These are phyloP conservation scores for Amaranthus tricolor DNA, from an alignment of 179 eudicot species.

Conservation along the genomic window DNA sequence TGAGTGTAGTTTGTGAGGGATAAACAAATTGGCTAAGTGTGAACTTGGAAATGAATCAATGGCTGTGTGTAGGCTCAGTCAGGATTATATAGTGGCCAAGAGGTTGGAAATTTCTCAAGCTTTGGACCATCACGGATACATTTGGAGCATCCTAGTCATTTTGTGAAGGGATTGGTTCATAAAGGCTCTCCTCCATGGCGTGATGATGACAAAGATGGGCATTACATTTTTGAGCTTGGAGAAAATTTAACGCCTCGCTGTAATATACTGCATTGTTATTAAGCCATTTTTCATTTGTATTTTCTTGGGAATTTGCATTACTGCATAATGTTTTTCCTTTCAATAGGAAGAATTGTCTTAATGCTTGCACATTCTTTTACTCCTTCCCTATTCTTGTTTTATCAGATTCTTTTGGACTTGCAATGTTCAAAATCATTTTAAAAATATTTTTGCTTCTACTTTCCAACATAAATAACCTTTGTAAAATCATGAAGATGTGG, in stretches of 20 bases:
- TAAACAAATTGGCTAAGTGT: slow-evolving; percentile 26
- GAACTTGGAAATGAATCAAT: slow-evolving; percentile 50
- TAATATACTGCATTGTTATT: slow-evolving; percentile 41
- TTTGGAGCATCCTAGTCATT: slow-evolving; percentile 60
- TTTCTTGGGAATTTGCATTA: slow-evolving; percentile 14
- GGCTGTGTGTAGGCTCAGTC: slow-evolving; percentile 80
- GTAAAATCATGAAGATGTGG: background rate
- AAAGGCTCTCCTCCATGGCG: slow-evolving; percentile 85
- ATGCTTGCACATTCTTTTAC: background rate
- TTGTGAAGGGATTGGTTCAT: slow-evolving; percentile 58
- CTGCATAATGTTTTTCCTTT: background rate
- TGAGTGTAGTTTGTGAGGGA: slow-evolving; percentile 23
- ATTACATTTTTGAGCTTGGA: slow-evolving; percentile 81
- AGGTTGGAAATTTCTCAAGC: slow-evolving; percentile 65
- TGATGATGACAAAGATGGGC: slow-evolving; percentile 85
- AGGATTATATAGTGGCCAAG: slow-evolving; percentile 68
- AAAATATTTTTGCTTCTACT: background rate
- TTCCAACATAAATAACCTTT: background rate
- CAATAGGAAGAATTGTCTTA: background rate
- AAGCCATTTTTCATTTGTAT: slow-evolving; percentile 10
- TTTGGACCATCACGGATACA: slow-evolving; percentile 62
- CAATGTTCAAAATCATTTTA: slow-evolving; percentile 9
- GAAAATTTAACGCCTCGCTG: slow-evolving; percentile 78
- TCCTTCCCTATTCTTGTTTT: background rate
- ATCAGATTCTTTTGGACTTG: background rate